Percentiles rank a stretch among this genome's conserved stretches.
phyloP scores from a whole-genome alignment of 2,329 filamentous ascomycete species.

The Xylaria sp. region DNA sequence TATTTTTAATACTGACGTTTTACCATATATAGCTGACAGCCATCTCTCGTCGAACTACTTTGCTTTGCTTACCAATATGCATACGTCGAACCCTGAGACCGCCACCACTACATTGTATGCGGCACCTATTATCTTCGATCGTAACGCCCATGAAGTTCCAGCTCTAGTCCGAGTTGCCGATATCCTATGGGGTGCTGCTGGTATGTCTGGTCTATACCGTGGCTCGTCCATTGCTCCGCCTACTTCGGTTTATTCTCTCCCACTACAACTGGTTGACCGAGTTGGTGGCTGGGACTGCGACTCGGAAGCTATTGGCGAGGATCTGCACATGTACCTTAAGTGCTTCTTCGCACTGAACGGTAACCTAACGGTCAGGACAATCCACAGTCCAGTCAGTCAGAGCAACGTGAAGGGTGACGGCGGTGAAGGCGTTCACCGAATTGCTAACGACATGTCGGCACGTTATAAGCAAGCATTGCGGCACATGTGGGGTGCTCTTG shows the following conservation, averaged over 20 bases:
- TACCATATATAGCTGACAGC: conserved; percentile 67
- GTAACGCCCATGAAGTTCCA: conserved; percentile 75
- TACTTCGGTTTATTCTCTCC: conserved; percentile 78
- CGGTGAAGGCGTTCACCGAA: conserved; percentile 63
- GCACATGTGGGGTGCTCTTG: conserved; percentile 80
- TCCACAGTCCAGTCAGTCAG: conserved; percentile 76
- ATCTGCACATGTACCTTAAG: conserved; percentile 82
- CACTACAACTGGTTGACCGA: conserved; percentile 71
- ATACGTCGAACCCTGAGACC: conserved; percentile 67
- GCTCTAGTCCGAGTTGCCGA: conserved; percentile 76
- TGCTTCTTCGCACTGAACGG: conserved; percentile 80
- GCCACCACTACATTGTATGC: conserved; percentile 72
- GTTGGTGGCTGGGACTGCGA: conserved; percentile 79
- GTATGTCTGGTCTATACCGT: conserved; percentile 73
- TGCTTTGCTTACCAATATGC: conserved; percentile 69
- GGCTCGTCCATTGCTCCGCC: conserved; percentile 73
- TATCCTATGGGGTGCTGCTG: conserved; percentile 76
- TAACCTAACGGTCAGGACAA: conserved; percentile 70
- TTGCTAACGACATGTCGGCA: conserved; percentile 67
- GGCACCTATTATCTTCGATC: conserved; percentile 77
- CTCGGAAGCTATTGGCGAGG: conserved; percentile 77
- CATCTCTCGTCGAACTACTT: conserved; percentile 77
- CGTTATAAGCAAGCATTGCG: conserved; percentile 77
- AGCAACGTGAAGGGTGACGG: conserved; percentile 74
- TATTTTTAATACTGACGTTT: conserved; percentile 32